Base-by-base conservation (phyloP, 2,329 filamentous ascomycete species). In the Leptodontidium sp. region DNA sequence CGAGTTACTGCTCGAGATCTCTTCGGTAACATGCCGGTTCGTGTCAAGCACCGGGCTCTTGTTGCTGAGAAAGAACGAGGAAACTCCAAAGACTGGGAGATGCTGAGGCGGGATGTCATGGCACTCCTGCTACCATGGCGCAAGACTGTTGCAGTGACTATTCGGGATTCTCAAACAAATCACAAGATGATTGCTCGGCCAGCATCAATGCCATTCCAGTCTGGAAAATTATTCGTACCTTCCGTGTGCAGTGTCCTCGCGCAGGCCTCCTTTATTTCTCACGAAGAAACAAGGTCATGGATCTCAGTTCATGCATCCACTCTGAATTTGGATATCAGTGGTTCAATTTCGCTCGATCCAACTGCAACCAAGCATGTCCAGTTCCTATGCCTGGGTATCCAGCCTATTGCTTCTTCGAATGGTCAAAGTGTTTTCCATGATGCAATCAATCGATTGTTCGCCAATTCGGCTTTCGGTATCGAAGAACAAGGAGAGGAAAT, bases 11-110 rank as follows among this genome's bases (percentile, higher is more conserved):
- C 97, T 6, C 88, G 90, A 66, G 90, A 97, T 78, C 82, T 98
- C 0, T 98, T 98, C 80, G 94, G 94, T 0, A 91, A 90, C 68
- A 93, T 98, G 88, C 94, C 95, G 0, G 95, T 98, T 14, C 89
- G 95, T 15, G 90, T 97, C 32, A 97, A 96, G 77, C 92, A 94
- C 74, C 87, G 94, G 71, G 87, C 87, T 0, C 73, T 88, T 2
- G 80, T 83, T 71, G 78, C 84, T 49, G 82, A 88, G 75, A 84
- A 83, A 73, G 72, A 84, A 12, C 77, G 82, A 29, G 82, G 90
- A 2, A 73, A 68, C 59, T 79, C 86, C 24, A 91, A 85, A 71
- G 85, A 91, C 64, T 95, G 92, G 88, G 86, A 35, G 17, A 66
- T 68, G 3, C 65, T 78, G 55, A 75, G 70, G 43, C 69, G 67